phyloP scores from a whole-genome alignment of 2,329 filamentous ascomycete genomes.

The Paraconiothyrium sp. region DNA sequence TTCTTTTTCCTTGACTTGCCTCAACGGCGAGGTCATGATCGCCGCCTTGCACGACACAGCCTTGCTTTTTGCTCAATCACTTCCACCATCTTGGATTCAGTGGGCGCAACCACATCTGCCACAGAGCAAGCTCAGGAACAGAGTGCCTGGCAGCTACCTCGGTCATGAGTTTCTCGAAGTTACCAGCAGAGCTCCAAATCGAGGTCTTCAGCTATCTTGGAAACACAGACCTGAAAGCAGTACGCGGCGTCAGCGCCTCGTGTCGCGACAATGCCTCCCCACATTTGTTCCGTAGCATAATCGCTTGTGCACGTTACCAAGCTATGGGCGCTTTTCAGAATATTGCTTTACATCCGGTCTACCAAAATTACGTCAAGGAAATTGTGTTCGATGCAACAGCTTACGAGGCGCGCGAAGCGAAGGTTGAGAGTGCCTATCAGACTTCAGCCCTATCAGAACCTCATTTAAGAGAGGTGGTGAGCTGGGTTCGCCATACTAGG shows the following conservation, averaged over 20 bases:
- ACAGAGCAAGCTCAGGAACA: background rate
- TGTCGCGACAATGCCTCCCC: constrained; percentile 37
- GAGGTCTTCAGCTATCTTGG: constrained; percentile 38
- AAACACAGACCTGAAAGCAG: constrained; percentile 34
- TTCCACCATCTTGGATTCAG: background rate
- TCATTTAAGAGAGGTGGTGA: constrained; percentile 6
- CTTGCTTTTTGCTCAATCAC: background rate
- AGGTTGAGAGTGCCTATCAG: constrained; percentile 1
- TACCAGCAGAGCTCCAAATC: constrained; percentile 43
- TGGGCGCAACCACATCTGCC: background rate
- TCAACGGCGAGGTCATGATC: background rate
- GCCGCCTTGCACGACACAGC: background rate
- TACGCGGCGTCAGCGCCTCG: constrained; percentile 29
- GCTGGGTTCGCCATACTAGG: constrained; percentile 28
- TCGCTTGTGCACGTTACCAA: constrained; percentile 41
- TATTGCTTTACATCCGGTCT: constrained; percentile 34
- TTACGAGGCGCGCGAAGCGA: constrained; percentile 23
- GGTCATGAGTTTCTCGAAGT: constrained; percentile 22
- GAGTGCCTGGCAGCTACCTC: background rate
- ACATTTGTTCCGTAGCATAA: constrained; percentile 33
- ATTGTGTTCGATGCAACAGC: constrained; percentile 44
- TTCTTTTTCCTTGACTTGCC: background rate
- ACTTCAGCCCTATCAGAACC: background rate
- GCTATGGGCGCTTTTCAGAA: constrained; percentile 41
- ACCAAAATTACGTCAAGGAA: constrained; percentile 39